Evolutionary conservation across 164 flowering plant genomes (phyloP).

Genomic region (Vitis amurensis): DNA sequence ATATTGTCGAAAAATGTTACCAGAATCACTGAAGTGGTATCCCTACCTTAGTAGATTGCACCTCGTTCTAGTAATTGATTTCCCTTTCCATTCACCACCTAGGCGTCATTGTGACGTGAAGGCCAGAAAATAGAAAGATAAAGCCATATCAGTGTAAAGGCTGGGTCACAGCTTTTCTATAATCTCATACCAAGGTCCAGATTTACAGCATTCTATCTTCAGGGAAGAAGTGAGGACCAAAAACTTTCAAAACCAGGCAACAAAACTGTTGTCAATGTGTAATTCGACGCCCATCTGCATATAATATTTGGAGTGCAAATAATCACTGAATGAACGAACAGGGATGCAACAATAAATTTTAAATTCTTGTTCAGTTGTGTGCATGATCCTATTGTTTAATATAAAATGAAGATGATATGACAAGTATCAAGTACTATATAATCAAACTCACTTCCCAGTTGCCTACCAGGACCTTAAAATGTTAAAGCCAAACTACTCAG

Average conservation of each 20-base stretch:
- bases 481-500: too few relatives aligned
- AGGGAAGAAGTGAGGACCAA: not conserved
- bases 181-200: not conserved
- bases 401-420: too few relatives aligned
- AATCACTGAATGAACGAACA: not conserved
- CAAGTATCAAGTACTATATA: too few relatives aligned
- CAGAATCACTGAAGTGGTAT: not conserved
- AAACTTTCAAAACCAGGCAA: not conserved
- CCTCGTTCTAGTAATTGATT: constrained; percentile 3
- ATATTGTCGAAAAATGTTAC: not conserved
- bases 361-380: too few relatives aligned
- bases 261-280: not conserved
- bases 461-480: too few relatives aligned
- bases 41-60: not conserved
- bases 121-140: constrained; percentile 9
- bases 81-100: not conserved
- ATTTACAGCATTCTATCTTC: constrained; percentile 1
- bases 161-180: not conserved
- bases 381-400: too few relatives aligned
- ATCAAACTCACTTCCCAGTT: too few relatives aligned
- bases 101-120: constrained; percentile 2
- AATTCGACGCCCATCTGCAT: not conserved
- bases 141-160: not conserved
- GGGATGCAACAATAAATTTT: not conserved
- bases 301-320: not conserved